Evolutionary conservation across 2,329 filamentous ascomycete species (phyloP), one percentile per base, ranked within the genome.

Genomic region (Aspergillus phoenicis): DNA sequence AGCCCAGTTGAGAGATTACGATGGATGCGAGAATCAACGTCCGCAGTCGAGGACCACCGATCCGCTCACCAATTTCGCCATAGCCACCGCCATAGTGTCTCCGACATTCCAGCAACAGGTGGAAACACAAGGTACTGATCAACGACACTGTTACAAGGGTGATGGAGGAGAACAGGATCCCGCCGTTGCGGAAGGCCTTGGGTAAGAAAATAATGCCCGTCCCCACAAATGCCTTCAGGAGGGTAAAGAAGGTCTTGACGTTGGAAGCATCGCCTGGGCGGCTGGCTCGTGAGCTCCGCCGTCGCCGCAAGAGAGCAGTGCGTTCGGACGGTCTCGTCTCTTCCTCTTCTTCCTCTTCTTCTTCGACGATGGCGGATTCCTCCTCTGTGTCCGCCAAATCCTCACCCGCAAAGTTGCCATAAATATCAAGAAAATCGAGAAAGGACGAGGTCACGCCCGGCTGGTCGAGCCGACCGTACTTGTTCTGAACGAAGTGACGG

Each of bases 131-230:
- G 69, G 87, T 89, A 48, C 88, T 90, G 66, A 92, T 77, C 20
- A 84, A 71, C 1, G 90, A 87, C 2, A 92, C 84, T 8, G 80
- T 77, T 49, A 92, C 75, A 65, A 93, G 83, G 0, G 88, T 87
- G 53, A 91, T 76, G 0, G 87, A 88, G 0, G 89, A 91, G 71
- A 93, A 93, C 10, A 91, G 78, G 55, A 93, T 87, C 24, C 90
- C 90, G 38, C 90, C 90, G 65, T 93, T 93, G 70, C 86, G 86
- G 77, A 92, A 93, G 0, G 90, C 90, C 71, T 91, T 92, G 51
- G 90, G 90, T 48, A 93, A 74, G 70, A 93, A 93, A 87, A 93
- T 91, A 73, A 93, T 92, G 62, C 90, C 90, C 0, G 90, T 93
- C 52, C 90, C 90, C 57, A 93, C 85, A 68, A 93, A 93, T 1